A percentile compares a stretch with the other conserved stretches of the same genome.
Conservation (phyloP, 352 stramenopile species). For the Peronosclerospora sorghi region DNA sequence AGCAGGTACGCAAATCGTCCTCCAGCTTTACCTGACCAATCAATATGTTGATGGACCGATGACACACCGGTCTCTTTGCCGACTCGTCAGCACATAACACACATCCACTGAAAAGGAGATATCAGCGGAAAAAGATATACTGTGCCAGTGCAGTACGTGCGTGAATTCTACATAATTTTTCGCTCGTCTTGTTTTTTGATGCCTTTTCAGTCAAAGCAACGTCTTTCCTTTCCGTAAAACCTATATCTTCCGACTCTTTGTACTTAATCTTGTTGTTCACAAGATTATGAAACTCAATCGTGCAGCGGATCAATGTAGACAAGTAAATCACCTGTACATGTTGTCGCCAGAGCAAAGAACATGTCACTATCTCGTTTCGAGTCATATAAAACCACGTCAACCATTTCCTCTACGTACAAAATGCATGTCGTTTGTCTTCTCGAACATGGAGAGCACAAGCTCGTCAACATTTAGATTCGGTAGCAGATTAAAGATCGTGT, state of each 20-base stretch:
- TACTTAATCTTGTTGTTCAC: conserved; percentile 99
- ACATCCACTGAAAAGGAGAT: no score
- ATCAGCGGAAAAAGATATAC: no score
- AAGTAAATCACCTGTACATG: conserved; percentile 90
- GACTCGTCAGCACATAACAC: no score
- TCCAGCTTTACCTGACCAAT: no score
- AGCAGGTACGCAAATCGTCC: no score
- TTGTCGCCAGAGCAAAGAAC: conserved; percentile 1
- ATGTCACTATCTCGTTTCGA: neutral
- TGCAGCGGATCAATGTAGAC: conserved; percentile 93
- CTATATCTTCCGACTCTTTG: conserved; percentile 76
- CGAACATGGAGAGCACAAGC: conserved; percentile 94
- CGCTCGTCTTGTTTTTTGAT: conserved; percentile 32
- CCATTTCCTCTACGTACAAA: conserved; percentile 65
- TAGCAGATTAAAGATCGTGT: conserved; percentile 99
- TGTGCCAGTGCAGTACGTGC: conserved; percentile 12
- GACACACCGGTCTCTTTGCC: no score
- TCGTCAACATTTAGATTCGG: conserved; percentile 97
- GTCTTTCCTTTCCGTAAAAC: conserved; percentile 53
- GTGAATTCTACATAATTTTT: conserved; percentile 33
- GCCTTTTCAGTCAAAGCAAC: conserved; percentile 12
- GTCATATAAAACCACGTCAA: neutral
- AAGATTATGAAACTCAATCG: conserved; percentile 97
- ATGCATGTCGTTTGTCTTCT: conserved; percentile 99
- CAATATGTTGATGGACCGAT: no score